A percentile compares a stretch with the other conserved stretches of the same genome.
phyloP scores from a whole-genome alignment of 495 filamentous ascomycete genomes.

The Neurospora sp. region DNA sequence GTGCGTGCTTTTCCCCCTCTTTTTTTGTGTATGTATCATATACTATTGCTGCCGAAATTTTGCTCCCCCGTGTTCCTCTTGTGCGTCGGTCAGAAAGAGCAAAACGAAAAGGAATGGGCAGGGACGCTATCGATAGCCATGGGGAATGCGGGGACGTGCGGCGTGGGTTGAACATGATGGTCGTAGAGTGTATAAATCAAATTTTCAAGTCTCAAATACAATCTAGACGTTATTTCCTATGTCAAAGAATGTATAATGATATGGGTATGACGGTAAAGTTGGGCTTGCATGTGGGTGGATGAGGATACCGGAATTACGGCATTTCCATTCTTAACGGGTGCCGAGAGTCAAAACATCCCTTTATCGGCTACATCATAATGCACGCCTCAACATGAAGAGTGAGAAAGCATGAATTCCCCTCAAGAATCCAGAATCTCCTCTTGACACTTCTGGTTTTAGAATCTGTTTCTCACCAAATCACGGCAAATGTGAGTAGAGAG shows the following conservation, averaged over 20 bases:
- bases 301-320: not conserved
- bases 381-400: not conserved
- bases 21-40: conserved; percentile 31
- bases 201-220: conserved; percentile 24
- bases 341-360: not conserved
- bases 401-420: too few relatives aligned
- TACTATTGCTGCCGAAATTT: conserved; percentile 18
- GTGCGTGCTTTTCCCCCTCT: conserved; percentile 14
- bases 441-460: not conserved
- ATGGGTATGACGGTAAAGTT: not conserved
- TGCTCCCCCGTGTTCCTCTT: conserved; percentile 27
- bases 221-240: conserved; percentile 18
- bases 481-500: not conserved
- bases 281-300: not conserved
- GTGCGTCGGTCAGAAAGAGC: conserved; percentile 24
- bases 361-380: not conserved
- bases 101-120: conserved; percentile 6
- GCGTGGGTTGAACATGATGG: conserved; percentile 9
- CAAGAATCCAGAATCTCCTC: too few relatives aligned
- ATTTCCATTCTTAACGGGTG: not conserved
- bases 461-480: not conserved
- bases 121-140: conserved; percentile 2
- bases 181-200: conserved; percentile 29
- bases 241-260: not conserved
- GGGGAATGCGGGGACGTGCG: not conserved